Evolutionary conservation across 306 rosid genomes (phyloP), one percentile per base, ranked within the genome.

Genomic region (Heteromeles arbutifolia): DNA sequence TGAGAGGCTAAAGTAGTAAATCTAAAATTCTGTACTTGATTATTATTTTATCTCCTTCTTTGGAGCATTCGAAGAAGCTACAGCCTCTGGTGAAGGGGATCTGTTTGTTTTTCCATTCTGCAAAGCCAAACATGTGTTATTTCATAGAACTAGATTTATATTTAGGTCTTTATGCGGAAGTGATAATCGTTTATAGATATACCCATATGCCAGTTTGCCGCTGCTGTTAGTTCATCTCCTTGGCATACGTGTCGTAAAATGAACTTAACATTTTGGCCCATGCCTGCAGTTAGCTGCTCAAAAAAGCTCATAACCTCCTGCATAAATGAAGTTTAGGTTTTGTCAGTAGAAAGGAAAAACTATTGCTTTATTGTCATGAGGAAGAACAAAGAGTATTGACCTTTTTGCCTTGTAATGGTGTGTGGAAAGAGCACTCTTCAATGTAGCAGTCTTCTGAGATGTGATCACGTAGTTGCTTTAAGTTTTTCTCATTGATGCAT

Each of bases 41-140:
- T 22, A 57, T 44, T 48, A 79, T n/a, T 77, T 67, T 78, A 59
- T 80, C 84, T 79, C 83, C 90, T 54, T 73, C 79, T 69, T 78
- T 25, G 45, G 84, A 78, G 84, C 80, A 88, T 77, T 91, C 77
- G 65, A 94, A 86, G 81, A 94, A 87, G 73, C 87, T 91, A 89
- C 94, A 87, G 54, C 98, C 98, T 87, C 90, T 88, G 67, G 98
- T 88, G 83, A 88, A 91, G 25, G 98, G 98, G 50, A 94, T 88
- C 80, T 73, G 77, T 65, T 72, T 73, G 22, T 80, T 32, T 80
- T 90, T 91, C 96, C 96, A 94, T 74, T 86, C 98, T 94, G 80
- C 66, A 18, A 82, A n/a, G 59, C 57, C 67, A 63, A 71, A 37
- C 11, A 65, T 52, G 67, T 15, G 39, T 39, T 53, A 28, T 11